phyloP scores from a whole-genome alignment of 2,329 filamentous ascomycete species.

The Thielaviopsis ethacetica region DNA sequence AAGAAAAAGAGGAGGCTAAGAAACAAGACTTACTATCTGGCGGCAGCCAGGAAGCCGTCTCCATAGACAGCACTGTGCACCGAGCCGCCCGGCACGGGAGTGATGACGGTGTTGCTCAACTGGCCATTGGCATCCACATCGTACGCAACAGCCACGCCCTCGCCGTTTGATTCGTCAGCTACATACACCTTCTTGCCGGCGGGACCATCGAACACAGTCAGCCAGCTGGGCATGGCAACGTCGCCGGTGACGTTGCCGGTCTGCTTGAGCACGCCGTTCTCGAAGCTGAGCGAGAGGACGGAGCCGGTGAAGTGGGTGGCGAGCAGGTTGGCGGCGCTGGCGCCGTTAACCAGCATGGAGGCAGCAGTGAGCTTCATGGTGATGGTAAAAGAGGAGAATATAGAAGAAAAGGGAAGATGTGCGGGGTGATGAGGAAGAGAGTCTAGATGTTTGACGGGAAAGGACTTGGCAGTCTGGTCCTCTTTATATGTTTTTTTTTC shows the following conservation, averaged over 20 bases:
- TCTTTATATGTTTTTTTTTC: too few relatives aligned
- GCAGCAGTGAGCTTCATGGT: slow-evolving; percentile 6
- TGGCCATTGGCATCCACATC: slow-evolving; percentile 18
- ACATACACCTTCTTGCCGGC: slow-evolving; percentile 13
- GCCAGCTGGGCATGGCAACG: slow-evolving; percentile 13
- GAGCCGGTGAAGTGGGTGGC: slow-evolving; percentile 14
- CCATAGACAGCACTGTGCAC: slow-evolving; percentile 27
- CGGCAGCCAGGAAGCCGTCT: slow-evolving; percentile 25
- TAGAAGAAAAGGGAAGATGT: not conserved
- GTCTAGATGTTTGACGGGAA: not conserved
- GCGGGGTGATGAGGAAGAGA: not conserved
- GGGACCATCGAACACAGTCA: slow-evolving; percentile 11
- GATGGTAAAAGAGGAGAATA: not conserved
- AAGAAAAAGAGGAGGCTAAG: not conserved
- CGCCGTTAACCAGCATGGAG: slow-evolving; percentile 9
- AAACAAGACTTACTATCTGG: slow-evolving; percentile 25
- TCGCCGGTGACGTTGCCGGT: slow-evolving; percentile 12
- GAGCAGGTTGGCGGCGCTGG: slow-evolving; percentile 12
- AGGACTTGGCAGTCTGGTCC: too few relatives aligned
- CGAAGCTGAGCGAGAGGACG: slow-evolving; percentile 12
- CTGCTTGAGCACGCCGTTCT: slow-evolving; percentile 5
- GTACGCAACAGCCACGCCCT: slow-evolving; percentile 16
- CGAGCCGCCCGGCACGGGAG: slow-evolving; percentile 21
- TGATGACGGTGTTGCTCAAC: slow-evolving; percentile 15
- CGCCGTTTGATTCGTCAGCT: slow-evolving; percentile 18